Evolutionary conservation across 495 filamentous ascomycete species (phyloP).

Genomic region (Penicillium ucsense): DNA sequence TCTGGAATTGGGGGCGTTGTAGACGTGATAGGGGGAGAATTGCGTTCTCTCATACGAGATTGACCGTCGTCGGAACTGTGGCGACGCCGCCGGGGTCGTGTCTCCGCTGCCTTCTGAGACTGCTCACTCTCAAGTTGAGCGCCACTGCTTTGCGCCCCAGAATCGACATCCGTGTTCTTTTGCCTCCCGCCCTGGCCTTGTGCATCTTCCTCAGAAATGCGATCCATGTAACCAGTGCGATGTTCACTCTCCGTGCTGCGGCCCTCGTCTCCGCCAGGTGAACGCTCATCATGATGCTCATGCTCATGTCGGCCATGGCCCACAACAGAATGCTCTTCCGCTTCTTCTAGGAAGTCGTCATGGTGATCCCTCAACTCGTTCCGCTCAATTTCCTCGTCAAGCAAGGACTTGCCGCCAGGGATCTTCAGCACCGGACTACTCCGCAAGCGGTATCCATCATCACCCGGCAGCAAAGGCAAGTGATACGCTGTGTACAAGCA

Average conservation of each 20-base stretch:
- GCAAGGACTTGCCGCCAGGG: conserved; percentile 80
- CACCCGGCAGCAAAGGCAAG: conserved; percentile 74
- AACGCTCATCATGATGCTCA: conserved; percentile 19
- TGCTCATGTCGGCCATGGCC: conserved; percentile 22
- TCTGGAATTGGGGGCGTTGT: conserved; percentile 10
- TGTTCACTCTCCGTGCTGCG: conserved; percentile 7
- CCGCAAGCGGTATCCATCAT: conserved; percentile 73
- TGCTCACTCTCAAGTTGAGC: not conserved
- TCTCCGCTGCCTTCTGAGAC: conserved; percentile 5
- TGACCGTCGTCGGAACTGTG: conserved; percentile 19
- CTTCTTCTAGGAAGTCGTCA: conserved; percentile 71
- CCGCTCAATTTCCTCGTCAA: conserved; percentile 94
- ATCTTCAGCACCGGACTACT: conserved; percentile 88
- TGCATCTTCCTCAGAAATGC: conserved; percentile 13
- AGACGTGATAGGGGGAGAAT: conserved; percentile 6
- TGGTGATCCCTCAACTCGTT: conserved; percentile 84
- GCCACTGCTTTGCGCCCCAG: not conserved
- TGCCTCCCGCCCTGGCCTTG: conserved; percentile 15
- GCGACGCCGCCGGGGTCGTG: conserved; percentile 13
- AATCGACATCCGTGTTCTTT: conserved; percentile 1
- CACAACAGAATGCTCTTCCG: conserved; percentile 32
- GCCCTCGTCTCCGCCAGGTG: conserved; percentile 7
- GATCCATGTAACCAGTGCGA: conserved; percentile 8
- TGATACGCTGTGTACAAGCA: conserved; percentile 96
- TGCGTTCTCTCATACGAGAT: conserved; percentile 10